Conservation (phyloP, 192 early-diverging fungal species). For the Globomyces pollinis-pini region DNA sequence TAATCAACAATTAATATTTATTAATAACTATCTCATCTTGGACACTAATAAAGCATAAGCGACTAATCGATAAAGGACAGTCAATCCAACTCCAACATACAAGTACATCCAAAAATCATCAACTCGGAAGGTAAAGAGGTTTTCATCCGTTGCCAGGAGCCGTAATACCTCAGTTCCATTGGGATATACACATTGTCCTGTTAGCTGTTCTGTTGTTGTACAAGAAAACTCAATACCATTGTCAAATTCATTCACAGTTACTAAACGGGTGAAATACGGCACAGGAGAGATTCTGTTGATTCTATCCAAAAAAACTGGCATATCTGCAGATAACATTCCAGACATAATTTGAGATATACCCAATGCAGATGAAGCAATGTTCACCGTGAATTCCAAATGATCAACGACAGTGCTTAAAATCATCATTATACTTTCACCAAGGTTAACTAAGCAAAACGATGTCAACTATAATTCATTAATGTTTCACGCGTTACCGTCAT, state of each 20-base stretch:
- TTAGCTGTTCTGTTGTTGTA: slow-evolving; percentile 9
- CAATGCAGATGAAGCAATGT: slow-evolving; percentile 28
- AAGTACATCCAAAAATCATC: slow-evolving; percentile 12
- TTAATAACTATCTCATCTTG: too few relatives aligned
- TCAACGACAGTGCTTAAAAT: slow-evolving; percentile 34
- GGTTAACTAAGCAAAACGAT: slow-evolving; percentile 20
- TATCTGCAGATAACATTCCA: slow-evolving; percentile 23
- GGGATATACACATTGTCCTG: slow-evolving; percentile 18
- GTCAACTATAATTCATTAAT: slow-evolving; percentile 12
- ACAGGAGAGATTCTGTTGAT: slow-evolving; percentile 32
- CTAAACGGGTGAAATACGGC: slow-evolving; percentile 23
- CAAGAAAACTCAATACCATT: slow-evolving; percentile 4
- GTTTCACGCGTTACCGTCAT: too few relatives aligned
- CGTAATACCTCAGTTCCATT: slow-evolving; percentile 25
- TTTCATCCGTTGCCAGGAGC: slow-evolving; percentile 5
- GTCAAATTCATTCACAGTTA: slow-evolving; percentile 20
- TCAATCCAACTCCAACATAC: slow-evolving; percentile 17
- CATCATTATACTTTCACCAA: slow-evolving; percentile 39
- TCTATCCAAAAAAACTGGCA: slow-evolving; percentile 24
- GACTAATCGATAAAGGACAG: slow-evolving; percentile 10
- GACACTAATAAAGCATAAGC: background rate
- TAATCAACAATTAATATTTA: too few relatives aligned
- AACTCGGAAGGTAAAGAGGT: slow-evolving; percentile 12
- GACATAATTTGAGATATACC: slow-evolving; percentile 16
- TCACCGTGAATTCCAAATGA: slow-evolving; percentile 32